A percentile compares a stretch with the other conserved stretches of the same genome.
phyloP scores from a whole-genome alignment of 2,329 filamentous ascomycete genomes.

The Alternaria gansuensis region DNA sequence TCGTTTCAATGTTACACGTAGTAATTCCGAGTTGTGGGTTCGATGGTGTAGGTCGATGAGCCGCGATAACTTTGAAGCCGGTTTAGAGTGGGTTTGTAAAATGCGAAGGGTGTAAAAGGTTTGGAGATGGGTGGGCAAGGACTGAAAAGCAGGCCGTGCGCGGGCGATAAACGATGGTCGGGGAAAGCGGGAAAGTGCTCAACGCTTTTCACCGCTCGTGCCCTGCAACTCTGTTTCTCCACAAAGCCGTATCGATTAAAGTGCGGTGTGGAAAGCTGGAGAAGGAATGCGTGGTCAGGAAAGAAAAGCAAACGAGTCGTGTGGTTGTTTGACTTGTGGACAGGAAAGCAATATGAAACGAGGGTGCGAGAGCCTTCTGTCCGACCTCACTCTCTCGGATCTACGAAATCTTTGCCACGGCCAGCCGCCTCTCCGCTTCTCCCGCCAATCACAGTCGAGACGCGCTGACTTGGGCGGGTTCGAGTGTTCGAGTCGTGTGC shows the following conservation, averaged over 20 bases:
- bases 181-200: constrained; percentile 26
- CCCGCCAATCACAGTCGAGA: constrained; percentile 22
- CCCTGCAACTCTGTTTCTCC: constrained; percentile 9
- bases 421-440: neutral
- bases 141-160: constrained; percentile 30
- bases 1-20: constrained; percentile 14
- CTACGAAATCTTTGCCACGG: constrained; percentile 22
- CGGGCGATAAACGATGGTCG: constrained; percentile 25
- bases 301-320: constrained; percentile 5
- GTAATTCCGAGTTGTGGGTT: neutral
- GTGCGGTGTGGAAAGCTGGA: constrained; percentile 14
- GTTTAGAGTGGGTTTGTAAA: constrained; percentile 19
- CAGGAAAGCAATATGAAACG: constrained; percentile 8
- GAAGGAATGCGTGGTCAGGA: constrained; percentile 11
- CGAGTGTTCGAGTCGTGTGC: constrained; percentile 26
- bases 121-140: constrained; percentile 30
- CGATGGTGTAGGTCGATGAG: constrained; percentile 11
- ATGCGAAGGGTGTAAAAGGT: constrained; percentile 23
- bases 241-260: constrained; percentile 4
- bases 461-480: constrained; percentile 8
- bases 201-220: constrained; percentile 28
- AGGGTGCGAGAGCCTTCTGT: constrained; percentile 11
- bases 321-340: constrained; percentile 8
- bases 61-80: constrained; percentile 18
- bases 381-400: constrained; percentile 8